phyloP scores from a whole-genome alignment of 768 basidiomycete genomes.

The Tremella fuciformis region DNA sequence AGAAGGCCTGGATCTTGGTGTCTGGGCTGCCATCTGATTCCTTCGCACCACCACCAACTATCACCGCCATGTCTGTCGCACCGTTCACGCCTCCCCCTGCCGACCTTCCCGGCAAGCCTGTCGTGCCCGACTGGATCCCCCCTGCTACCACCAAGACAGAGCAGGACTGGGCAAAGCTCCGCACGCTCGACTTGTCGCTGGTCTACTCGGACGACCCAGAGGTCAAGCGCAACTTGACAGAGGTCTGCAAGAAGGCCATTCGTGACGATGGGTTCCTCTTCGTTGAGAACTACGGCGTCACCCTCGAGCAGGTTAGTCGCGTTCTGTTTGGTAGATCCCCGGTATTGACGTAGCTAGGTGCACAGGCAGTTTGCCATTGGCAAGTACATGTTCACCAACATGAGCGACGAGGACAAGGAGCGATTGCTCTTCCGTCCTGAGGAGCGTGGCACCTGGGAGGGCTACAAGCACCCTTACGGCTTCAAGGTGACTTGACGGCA shows the following conservation, averaged over 20 bases:
- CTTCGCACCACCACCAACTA: neutral
- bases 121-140: neutral
- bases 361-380: slow-evolving; percentile 12
- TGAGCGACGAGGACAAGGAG: slow-evolving; percentile 18
- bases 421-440: slow-evolving; percentile 7
- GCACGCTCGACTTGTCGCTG: slow-evolving; percentile 15
- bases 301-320: slow-evolving; percentile 15
- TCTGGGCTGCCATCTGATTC: too few relatives aligned
- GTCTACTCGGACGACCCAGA: slow-evolving; percentile 14
- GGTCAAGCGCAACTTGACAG: neutral
- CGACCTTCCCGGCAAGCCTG: slow-evolving; percentile 10
- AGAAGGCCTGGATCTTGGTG: too few relatives aligned
- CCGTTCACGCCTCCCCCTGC: slow-evolving; percentile 1
- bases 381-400: slow-evolving; percentile 11
- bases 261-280: slow-evolving; percentile 18
- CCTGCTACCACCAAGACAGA: slow-evolving; percentile 9
- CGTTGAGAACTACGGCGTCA: slow-evolving; percentile 16
- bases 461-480: slow-evolving; percentile 20
- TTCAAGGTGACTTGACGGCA: slow-evolving; percentile 8
- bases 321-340: neutral
- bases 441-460: slow-evolving; percentile 13
- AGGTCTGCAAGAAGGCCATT: slow-evolving; percentile 12
- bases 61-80: slow-evolving; percentile 3
- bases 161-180: slow-evolving; percentile 5
- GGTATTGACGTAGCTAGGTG: slow-evolving; percentile 5